Conservation (phyloP, 2,329 filamentous ascomycete genomes). For the Penicillium italicum region DNA sequence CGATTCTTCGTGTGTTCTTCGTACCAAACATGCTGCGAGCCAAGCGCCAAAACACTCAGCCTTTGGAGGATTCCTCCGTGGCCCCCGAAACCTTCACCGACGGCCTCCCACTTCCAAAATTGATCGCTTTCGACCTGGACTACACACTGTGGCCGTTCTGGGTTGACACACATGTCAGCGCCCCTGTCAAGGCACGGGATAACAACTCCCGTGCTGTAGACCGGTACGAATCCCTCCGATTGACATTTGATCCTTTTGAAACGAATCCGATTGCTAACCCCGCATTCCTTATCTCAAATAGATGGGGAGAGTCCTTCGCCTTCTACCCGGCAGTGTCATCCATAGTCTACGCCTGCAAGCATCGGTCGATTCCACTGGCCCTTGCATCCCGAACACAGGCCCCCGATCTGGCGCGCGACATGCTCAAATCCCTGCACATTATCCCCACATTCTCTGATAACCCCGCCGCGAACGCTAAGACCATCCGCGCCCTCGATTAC, state of each 20-base stretch:
- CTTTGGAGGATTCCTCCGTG: constrained; percentile 36
- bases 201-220: constrained; percentile 46
- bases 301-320: constrained; percentile 61
- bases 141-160: constrained; percentile 99
- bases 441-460: constrained; percentile 45
- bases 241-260: not conserved
- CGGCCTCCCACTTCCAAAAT: constrained; percentile 68
- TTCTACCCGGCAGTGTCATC: constrained; percentile 69
- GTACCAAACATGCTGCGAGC: constrained; percentile 33
- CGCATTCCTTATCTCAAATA: constrained; percentile 17
- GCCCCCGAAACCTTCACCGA: constrained; percentile 59
- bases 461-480: constrained; percentile 43
- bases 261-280: not conserved
- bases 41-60: constrained; percentile 35
- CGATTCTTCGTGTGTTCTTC: not conserved
- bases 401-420: constrained; percentile 73
- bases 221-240: constrained; percentile 28
- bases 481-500: constrained; percentile 49
- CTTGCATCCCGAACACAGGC: constrained; percentile 78
- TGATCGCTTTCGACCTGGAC: constrained; percentile 92
- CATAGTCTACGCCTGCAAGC: constrained; percentile 61
- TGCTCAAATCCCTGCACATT: constrained; percentile 71
- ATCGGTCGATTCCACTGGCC: constrained; percentile 57
- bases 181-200: constrained; percentile 65
- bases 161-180: constrained; percentile 87